phyloP scores from a whole-genome alignment of 352 stramenopile genomes.

The Globisporangium barbulae region DNA sequence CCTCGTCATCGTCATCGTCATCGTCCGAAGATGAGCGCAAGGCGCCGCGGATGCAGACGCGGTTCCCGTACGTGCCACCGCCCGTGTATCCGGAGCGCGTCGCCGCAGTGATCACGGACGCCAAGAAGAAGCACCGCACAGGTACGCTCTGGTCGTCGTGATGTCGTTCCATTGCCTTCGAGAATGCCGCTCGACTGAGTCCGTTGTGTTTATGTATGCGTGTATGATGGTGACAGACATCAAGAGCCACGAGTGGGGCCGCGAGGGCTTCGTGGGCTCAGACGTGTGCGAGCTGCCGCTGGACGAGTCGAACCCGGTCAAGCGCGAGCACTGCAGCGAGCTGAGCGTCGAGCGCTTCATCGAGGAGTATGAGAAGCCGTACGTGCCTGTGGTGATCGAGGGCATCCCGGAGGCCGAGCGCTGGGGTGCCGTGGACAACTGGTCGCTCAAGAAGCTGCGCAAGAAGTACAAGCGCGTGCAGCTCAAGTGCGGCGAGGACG shows the following conservation, averaged over 20 bases:
- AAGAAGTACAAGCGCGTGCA: constrained; percentile 76
- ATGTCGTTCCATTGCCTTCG: not conserved
- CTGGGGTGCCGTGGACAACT: constrained; percentile 70
- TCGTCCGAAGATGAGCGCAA: constrained; percentile 33
- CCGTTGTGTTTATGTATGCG: not conserved
- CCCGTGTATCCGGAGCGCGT: constrained; percentile 51
- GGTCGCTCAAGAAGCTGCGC: constrained; percentile 72
- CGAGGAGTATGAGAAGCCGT: constrained; percentile 76
- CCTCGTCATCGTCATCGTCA: constrained; percentile 35
- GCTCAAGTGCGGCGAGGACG: constrained; percentile 81
- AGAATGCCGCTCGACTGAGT: constrained; percentile 4
- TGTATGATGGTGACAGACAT: constrained; percentile 41
- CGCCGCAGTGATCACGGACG: constrained; percentile 39
- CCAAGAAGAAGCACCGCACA: constrained; percentile 72
- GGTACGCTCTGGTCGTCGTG: constrained; percentile 27
- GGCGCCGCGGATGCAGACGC: constrained; percentile 11
- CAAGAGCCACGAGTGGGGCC: constrained; percentile 54
- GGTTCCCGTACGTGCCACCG: constrained; percentile 49
- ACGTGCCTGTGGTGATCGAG: constrained; percentile 77
- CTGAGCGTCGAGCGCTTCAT: constrained; percentile 82
- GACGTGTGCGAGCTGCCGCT: constrained; percentile 75
- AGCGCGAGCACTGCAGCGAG: constrained; percentile 70
- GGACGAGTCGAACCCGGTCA: constrained; percentile 61
- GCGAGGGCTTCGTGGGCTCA: constrained; percentile 79
- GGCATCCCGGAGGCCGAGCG: constrained; percentile 75